Percentiles rank a stretch among this genome's conserved stretches.
Evolutionary conservation across 345 rosid species (phyloP).

Genomic region (Rubroshorea leprosula): DNA sequence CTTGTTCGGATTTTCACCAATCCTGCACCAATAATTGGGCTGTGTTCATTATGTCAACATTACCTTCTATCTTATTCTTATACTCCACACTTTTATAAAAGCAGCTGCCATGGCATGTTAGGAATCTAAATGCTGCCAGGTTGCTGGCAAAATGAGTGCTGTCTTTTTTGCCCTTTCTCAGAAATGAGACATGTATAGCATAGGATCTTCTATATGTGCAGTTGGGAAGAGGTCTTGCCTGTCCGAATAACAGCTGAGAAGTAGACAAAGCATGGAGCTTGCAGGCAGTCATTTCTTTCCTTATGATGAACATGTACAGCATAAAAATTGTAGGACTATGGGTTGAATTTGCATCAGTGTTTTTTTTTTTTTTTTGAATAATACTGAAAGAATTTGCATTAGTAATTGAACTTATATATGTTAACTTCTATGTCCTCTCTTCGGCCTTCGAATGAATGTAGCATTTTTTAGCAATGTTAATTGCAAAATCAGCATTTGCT

Average conservation of each 20-base stretch:
- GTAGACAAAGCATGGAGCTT: slow-evolving; percentile 6
- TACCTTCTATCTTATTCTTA: slow-evolving; percentile 14
- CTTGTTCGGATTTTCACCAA: slow-evolving; percentile 11
- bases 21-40: slow-evolving; percentile 12
- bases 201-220: slow-evolving; percentile 12
- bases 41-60: slow-evolving; percentile 11
- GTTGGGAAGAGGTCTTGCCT: slow-evolving; percentile 10
- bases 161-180: slow-evolving; percentile 9
- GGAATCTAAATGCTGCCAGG: slow-evolving; percentile 4
- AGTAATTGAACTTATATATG: no score
- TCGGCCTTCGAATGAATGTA: no score
- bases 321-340: not conserved
- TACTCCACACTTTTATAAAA: slow-evolving; percentile 2
- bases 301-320: slow-evolving; percentile 9
- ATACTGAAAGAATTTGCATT: no score
- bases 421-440: no score
- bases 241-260: not conserved
- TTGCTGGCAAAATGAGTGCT: slow-evolving; percentile 10
- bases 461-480: no score
- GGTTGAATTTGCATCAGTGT: not conserved
- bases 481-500: no score
- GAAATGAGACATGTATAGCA: slow-evolving; percentile 22
- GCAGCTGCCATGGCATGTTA: slow-evolving; percentile 8
- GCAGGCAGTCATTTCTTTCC: slow-evolving; percentile 7
- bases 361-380: no score